phyloP scores from a whole-genome alignment of 2,329 filamentous ascomycete species.

The Neophaeococcomyces mojaviensis region DNA sequence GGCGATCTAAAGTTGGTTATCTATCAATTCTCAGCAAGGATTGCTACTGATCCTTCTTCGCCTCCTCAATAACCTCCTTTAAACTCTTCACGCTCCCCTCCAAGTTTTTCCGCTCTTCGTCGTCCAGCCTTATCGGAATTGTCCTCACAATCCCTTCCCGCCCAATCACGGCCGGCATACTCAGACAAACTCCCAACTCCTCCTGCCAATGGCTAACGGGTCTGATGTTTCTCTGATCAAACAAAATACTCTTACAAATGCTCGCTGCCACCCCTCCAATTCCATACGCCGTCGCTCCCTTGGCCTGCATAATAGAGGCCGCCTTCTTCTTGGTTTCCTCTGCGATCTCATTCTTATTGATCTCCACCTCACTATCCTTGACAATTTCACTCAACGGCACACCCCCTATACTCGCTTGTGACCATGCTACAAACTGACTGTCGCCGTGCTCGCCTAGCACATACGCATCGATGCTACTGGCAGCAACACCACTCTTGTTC shows the following conservation, averaged over 20 bases:
- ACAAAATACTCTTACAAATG: conserved; percentile 45
- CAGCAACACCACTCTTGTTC: conserved; percentile 23
- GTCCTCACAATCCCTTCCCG: conserved; percentile 39
- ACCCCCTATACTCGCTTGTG: conserved; percentile 36
- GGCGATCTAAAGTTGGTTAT: no score
- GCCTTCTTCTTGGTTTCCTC: conserved; percentile 41
- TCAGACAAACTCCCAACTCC: conserved; percentile 43
- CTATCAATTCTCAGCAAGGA: no score
- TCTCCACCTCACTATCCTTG: conserved; percentile 18
- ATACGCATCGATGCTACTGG: conserved; percentile 33
- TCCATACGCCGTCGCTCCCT: conserved; percentile 46
- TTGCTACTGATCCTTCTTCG: conserved; percentile 6
- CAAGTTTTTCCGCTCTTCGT: conserved; percentile 17
- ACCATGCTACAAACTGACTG: conserved; percentile 43
- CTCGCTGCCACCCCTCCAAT: conserved; percentile 42
- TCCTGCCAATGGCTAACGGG: conserved; percentile 45
- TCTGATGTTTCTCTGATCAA: conserved; percentile 40
- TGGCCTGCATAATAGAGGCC: conserved; percentile 41
- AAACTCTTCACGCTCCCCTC: conserved; percentile 12
- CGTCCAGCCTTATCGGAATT: conserved; percentile 18
- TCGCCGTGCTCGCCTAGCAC: conserved; percentile 46
- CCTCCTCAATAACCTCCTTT: conserved; percentile 14
- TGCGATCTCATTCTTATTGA: conserved; percentile 32
- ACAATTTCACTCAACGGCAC: conserved; percentile 33
- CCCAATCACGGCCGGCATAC: conserved; percentile 43